Conservation (phyloP, 805 yeast species). For the Pichia cephalocereana region DNA sequence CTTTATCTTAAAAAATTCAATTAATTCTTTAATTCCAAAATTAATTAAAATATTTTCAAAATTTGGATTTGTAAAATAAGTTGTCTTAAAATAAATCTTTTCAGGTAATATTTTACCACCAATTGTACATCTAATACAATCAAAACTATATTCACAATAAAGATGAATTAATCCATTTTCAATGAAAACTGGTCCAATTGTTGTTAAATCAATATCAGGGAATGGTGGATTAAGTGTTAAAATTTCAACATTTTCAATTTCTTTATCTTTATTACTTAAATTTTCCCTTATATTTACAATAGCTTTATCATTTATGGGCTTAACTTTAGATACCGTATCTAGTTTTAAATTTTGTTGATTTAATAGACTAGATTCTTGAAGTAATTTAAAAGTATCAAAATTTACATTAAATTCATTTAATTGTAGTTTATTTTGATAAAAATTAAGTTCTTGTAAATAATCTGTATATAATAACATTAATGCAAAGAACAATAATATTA, state of each 20-base stretch:
- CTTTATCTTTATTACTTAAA: background rate
- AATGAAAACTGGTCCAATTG: conserved; percentile 22
- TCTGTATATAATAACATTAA: conserved; percentile 19
- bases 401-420: conserved; percentile 15
- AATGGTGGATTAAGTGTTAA: conserved; percentile 19
- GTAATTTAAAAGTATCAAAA: conserved; percentile 16
- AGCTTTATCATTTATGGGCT: too few species aligned
- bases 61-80: conserved; percentile 17
- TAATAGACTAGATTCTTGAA: conserved; percentile 7
- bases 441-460: conserved; percentile 20
- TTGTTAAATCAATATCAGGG: conserved; percentile 18
- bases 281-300: background rate
- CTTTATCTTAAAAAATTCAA: background rate
- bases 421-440: conserved; percentile 19
- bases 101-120: conserved; percentile 20
- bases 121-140: conserved; percentile 16
- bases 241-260: conserved; percentile 1
- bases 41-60: conserved; percentile 14
- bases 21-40: conserved; percentile 2
- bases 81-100: conserved; percentile 18
- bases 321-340: too few species aligned
- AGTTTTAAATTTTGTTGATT: conserved; percentile 1
- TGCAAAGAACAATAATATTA: conserved; percentile 17
- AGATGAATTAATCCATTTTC: conserved; percentile 21
- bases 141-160: conserved; percentile 19